Conservation (phyloP, 371 early-diverging fungal species). For the Mortierella sp. region DNA sequence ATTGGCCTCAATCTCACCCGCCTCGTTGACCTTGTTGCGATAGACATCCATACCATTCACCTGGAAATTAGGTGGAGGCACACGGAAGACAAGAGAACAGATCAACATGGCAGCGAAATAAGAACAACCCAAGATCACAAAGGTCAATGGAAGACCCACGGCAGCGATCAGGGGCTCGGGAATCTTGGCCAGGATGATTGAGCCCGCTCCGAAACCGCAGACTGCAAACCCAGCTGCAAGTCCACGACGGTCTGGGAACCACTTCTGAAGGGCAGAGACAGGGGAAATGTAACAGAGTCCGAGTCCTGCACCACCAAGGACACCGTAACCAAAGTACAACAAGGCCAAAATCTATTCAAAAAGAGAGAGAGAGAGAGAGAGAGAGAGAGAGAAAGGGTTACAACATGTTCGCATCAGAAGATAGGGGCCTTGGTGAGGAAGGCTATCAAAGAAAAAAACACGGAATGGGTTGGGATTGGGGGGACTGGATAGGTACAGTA, state of each 20-base stretch:
- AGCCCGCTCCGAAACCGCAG: conserved; percentile 76
- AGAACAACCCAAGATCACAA: conserved; percentile 59
- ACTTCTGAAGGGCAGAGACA: conserved; percentile 66
- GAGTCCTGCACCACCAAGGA: conserved; percentile 69
- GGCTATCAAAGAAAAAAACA: neutral
- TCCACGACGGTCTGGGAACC: conserved; percentile 70
- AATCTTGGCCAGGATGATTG: conserved; percentile 68
- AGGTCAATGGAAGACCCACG: conserved; percentile 61
- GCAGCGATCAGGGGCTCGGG: conserved; percentile 59
- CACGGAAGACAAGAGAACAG: conserved; percentile 59
- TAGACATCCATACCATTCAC: conserved; percentile 65
- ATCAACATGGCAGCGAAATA: conserved; percentile 55
- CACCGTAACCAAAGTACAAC: conserved; percentile 72
- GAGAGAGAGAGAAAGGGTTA: too few relatives aligned
- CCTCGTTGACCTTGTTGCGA: conserved; percentile 54
- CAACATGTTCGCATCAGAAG: too few relatives aligned
- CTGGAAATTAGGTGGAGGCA: conserved; percentile 72
- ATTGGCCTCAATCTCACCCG: conserved; percentile 25
- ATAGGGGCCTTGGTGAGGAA: too few relatives aligned
- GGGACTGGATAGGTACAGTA: too few relatives aligned
- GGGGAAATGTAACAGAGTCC: conserved; percentile 75
- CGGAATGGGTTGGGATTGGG: neutral
- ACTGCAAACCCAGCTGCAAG: conserved; percentile 70
- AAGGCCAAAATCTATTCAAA: conserved; percentile 17
- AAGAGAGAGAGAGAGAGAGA: conserved; percentile 2